Base-by-base conservation (phyloP, 129 eudicot genomes). In the Arctium lappa region DNA sequence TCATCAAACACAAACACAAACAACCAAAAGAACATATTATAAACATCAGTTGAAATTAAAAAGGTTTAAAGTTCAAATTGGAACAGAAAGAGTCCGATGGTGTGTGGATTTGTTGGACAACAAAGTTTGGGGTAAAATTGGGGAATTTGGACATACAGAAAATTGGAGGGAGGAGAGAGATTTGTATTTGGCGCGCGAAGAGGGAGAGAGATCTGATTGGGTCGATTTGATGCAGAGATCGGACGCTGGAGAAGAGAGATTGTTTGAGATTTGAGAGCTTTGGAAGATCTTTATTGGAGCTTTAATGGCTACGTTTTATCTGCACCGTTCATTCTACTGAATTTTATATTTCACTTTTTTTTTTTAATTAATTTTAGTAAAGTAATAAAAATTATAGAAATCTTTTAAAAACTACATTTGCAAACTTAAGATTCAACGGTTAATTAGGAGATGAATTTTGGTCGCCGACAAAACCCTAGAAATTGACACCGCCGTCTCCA, bases 241-340 rank as follows among this genome's bases (percentile, higher is more conserved):
- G 89, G 90, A 89, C 92, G 90, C 85, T 86, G 88, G 90, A 89
- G 90, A 89, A 81, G 80, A 38, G 84, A 72, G 78, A 82, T 82
- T 76, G 76, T 31, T 18, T n/a, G 13, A 32, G 66, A 70, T 29
- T 36, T 10, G 74, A 22, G 75, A 22, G 63, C 50, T 72, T 50
- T 73, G 62, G 44, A 69, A 44, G 73, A 85, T 85, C 66, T 80
- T 74, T 69, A 22, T 85, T 69, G 73, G 76, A 72, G 76, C 56
- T 11, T 78, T 40, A 8, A 38, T 81, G 85, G 33, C 31, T 80
- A 27, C 71, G 42, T 60, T 77, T 60, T 12, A 86, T 82, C 89
- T 66, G 8, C 84, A 74, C 86, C 89, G 84, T 73, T 78, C 84
- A 32, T 86, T 82, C 69, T 37, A 56, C 56, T 27, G 1, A 18